These are phyloP conservation scores for Ustilago hordei DNA, from an alignment of 1,284 basidiomycete genomes.

Conservation along the genomic window DNA sequence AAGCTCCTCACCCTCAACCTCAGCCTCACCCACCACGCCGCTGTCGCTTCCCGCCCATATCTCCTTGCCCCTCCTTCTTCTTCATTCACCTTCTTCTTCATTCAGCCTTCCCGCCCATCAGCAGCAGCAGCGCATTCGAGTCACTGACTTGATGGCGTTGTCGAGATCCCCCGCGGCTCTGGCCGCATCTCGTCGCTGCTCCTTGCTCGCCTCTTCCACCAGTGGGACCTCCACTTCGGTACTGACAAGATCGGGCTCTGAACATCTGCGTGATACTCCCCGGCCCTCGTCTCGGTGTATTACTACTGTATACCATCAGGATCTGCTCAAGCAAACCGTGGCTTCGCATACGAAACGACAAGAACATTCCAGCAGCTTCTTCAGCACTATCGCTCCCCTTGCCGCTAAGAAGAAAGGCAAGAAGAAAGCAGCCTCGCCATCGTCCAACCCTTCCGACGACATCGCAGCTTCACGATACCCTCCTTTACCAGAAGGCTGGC, in stretches of 20 bases:
- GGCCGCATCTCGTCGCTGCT: conserved; percentile 20
- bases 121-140: neutral
- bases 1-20: conserved; percentile 12
- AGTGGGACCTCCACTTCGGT: conserved; percentile 9
- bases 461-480: conserved; percentile 27
- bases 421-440: conserved; percentile 16
- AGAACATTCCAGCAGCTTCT: neutral
- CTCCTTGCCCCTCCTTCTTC: neutral
- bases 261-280: neutral
- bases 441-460: neutral
- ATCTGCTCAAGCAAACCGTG: neutral
- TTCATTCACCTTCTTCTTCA: neutral
- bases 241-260: neutral
- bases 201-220: neutral
- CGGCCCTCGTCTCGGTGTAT: neutral
- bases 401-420: conserved; percentile 43
- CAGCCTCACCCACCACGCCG: conserved; percentile 2
- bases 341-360: too few relatives aligned
- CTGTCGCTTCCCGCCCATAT: neutral
- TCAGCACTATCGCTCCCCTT: neutral
- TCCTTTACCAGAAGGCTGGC: conserved; percentile 61
- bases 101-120: too few relatives aligned
- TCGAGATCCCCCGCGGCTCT: conserved; percentile 15
- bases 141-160: neutral
- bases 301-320: neutral